These are phyloP conservation scores for Erodium chrysanthum DNA, from an alignment of 441 rosid species.

Conservation along the genomic window DNA sequence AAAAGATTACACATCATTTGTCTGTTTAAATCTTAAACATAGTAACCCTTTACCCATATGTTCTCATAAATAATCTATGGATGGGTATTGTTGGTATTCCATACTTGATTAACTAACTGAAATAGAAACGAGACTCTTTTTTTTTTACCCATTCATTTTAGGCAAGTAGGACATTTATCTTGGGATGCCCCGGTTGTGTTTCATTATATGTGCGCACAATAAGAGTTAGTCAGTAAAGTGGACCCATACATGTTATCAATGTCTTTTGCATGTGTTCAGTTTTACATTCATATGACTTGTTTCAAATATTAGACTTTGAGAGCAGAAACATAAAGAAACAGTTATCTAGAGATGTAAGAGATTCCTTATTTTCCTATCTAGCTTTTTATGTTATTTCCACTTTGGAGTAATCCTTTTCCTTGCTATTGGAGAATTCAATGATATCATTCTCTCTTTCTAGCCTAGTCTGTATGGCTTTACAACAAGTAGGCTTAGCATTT, in stretches of 20 bases:
- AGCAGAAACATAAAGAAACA: not conserved
- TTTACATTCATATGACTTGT: not conserved
- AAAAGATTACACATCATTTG: too few relatives aligned
- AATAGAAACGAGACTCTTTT: too few relatives aligned
- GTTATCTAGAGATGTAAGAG: not conserved
- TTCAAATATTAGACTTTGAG: not conserved
- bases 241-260: not conserved
- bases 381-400: not conserved
- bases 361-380: not conserved
- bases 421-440: not conserved
- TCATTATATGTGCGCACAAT: not conserved
- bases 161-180: too few relatives aligned
- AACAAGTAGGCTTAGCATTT: not conserved
- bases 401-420: not conserved
- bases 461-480: not conserved
- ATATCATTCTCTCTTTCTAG: not conserved
- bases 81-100: too few relatives aligned
- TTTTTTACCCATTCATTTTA: too few relatives aligned
- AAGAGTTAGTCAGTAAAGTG: not conserved
- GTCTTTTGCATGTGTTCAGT: not conserved
- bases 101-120: too few relatives aligned
- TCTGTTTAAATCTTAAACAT: too few relatives aligned
- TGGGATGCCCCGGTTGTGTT: not conserved
- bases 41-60: too few relatives aligned
- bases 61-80: too few relatives aligned